Base-by-base conservation (phyloP, 108 stramenopile species). In the Skeletonema potamos region DNA sequence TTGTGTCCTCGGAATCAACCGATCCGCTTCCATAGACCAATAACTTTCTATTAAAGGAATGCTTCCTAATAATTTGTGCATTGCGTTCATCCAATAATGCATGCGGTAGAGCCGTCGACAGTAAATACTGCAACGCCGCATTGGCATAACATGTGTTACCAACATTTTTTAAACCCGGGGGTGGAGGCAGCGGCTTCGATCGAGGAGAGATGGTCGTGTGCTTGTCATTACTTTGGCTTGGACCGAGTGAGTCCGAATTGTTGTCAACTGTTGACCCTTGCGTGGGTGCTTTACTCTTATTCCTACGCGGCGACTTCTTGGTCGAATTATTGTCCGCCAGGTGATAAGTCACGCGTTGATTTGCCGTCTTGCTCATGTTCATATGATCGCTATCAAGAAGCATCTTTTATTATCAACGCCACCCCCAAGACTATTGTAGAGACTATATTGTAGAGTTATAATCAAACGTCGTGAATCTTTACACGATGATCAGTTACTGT, bases 81-180 rank as follows among this genome's bases (percentile, higher is more conserved):
- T 82, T 82, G 27, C 84, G 79, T 22, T 88, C 89, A 60, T 90
- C 86, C 4, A 93, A 66, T 24, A 93, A 62, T 1, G 92, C 89
- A 63, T 87, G 86, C 1, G 86, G 87, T 34, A 93, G 48, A 1
- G 92, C 89, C 30, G 89, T 91, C 9, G 80, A 82, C 6, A 94
- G 75, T 30, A 94, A 62, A 58, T 90, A 94, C 57, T 94, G 92
- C 71, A 94, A 56, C 1, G 87, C 89, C 11, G 90, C 86, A 63
- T 94, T 94, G 36, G 92, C 89, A 63, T 91, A 94, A 68, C 92
- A 94, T 2, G 92, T 86, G 54, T 94, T 94, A 9, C 92, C 92
- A 54, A 90, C 87, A 71, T 94, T 94, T 26, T 81, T 81, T 18
- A 94, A 59, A 8, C 92, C 92, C 18, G 84, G 83, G 17, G 92